Evolutionary conservation across 208 protist species (phyloP), one percentile per base, ranked within the genome.

Genomic region (Acanthamoeba triangularis): DNA sequence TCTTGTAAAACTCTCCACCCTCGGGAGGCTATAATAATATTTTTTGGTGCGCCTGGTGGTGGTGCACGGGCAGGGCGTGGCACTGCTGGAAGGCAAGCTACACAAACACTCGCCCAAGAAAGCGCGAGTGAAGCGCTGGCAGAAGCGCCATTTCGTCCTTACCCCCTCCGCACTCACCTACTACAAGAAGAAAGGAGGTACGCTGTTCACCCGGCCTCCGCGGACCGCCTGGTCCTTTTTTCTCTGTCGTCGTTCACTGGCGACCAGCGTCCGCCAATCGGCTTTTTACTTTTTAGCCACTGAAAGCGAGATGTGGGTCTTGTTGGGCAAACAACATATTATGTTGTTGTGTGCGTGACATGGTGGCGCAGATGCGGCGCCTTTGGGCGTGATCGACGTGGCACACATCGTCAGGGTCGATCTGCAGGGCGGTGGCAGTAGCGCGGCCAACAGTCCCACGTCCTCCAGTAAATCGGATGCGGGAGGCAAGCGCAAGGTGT

Each of bases 61-160:
- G n/a, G n/a, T n/a, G 47, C 47, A 52, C 13, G 11, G 47, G 0
- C 47, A 84, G 76, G 76, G 7, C 4, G 76, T n/a, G 35, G 76
- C 41, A 3, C 25, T 84, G 76, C 18, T 54, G 35, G 76, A 84
- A 41, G 76, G 76, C 76, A 52, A 37, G 11, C 76, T 84, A 6
- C 76, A 84, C 35, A 84, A 84, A 33, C 76, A 84, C 44, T 84
- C 76, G 44, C 76, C 76, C 76, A 84, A 54, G 41, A 84, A 84
- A 33, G 76, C 41, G 3, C 76, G 35, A 2, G 76, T 84, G 41
- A 84, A 84, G 76, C 10, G 76, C 13, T 84, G 76, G 76, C 76
- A 84, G 23, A 84, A 23, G 41, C 76, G 76, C 4, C 41, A 84
- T 41, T 84, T 84, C 41, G 76, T 84, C 10, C 76, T 84, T 25